phyloP scores from a whole-genome alignment of 2,329 filamentous ascomycete species.

The Cladosporium cucumerinum region DNA sequence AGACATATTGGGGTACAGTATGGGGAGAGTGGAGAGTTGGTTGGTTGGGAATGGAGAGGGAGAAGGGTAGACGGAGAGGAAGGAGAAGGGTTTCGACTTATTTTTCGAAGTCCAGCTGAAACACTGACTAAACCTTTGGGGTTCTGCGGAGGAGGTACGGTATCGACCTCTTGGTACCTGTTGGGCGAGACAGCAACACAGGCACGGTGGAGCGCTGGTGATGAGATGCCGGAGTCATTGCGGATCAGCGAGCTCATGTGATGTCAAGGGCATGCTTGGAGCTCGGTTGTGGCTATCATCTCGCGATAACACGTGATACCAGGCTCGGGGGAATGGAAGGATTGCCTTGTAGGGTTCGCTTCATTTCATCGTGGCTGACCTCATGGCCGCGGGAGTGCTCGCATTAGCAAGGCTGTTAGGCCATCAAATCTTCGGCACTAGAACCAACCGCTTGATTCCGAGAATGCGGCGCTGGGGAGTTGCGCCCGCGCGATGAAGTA shows the following conservation, averaged over 20 bases:
- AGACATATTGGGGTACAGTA: slow-evolving; percentile 23
- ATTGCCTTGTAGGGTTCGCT: neutral
- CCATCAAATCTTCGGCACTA: no score
- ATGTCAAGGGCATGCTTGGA: slow-evolving; percentile 4
- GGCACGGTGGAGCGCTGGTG: slow-evolving; percentile 11
- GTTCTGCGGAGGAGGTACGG: slow-evolving; percentile 1
- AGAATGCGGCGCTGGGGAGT: slow-evolving; percentile 1
- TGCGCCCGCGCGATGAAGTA: neutral
- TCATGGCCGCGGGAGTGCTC: slow-evolving; percentile 13
- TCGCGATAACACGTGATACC: slow-evolving; percentile 2
- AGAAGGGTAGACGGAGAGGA: neutral
- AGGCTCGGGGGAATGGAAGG: slow-evolving; percentile 8
- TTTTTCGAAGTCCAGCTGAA: slow-evolving; percentile 15
- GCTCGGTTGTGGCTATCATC: neutral
- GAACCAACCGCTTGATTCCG: neutral
- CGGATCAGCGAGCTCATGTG: slow-evolving; percentile 4
- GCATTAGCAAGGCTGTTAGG: neutral
- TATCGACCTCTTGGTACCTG: slow-evolving; percentile 13
- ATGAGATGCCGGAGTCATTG: no score
- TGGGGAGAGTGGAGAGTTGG: slow-evolving; percentile 9
- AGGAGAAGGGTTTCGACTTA: slow-evolving; percentile 9
- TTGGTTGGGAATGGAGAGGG: neutral
- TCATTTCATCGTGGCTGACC: neutral
- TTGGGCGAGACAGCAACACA: slow-evolving; percentile 1
- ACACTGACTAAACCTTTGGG: slow-evolving; percentile 2